Evolutionary conservation across 352 stramenopile genomes (phyloP), one percentile per base, ranked within the genome.

Genomic region (Pythium aphanidermatum): DNA sequence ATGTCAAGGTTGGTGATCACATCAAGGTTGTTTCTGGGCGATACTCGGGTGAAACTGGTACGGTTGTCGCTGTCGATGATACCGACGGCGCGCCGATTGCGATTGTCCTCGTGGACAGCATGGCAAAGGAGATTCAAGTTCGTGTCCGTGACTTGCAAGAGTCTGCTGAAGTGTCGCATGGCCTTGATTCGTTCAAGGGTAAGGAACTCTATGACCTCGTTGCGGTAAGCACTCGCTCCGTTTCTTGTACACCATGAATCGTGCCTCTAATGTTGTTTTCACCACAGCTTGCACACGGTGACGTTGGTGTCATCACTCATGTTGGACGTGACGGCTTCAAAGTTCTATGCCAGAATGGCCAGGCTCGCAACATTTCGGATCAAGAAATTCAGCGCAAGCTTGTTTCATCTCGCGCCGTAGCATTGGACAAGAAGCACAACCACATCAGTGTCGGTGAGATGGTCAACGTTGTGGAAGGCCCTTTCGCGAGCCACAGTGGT

Each of bases 231-330:
- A n/a, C n/a, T n/a, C n/a, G n/a, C n/a, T 63, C n/a, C n/a, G 26
- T 30, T 11, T 4, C 1, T 42, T 13, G 16, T 23, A 29, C 4
- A 26, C 11, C 5, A 37, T 2, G 20, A n/a, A 6, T 28, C 6
- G 13, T 46, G 21, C 35, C 29, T 17, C 30, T 65, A 17, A 45
- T n/a, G 14, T 29, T 26, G n/a, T 7, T 32, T 8, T 29, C 5
- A 23, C 4, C 40, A 2, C 14, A 84, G 72, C 63, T 95, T 33
- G 77, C 79, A 8, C 83, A 95, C 34, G 81, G 80, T 41, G 82
- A 96, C 54, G 81, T 95, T 13, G 85, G 85, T 47, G 77, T 95
- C n/a, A 91, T 96, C 39, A 92, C 86, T n/a, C 82, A 92, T 53
- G 84, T 96, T 45, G 83, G 83, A 2, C 77, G 84, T 27, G 85